A percentile compares a stretch with the other conserved stretches of the same genome.
phyloP scores from a whole-genome alignment of 176 grass and related monocot genomes.

The Rhynchospora breviuscula region DNA sequence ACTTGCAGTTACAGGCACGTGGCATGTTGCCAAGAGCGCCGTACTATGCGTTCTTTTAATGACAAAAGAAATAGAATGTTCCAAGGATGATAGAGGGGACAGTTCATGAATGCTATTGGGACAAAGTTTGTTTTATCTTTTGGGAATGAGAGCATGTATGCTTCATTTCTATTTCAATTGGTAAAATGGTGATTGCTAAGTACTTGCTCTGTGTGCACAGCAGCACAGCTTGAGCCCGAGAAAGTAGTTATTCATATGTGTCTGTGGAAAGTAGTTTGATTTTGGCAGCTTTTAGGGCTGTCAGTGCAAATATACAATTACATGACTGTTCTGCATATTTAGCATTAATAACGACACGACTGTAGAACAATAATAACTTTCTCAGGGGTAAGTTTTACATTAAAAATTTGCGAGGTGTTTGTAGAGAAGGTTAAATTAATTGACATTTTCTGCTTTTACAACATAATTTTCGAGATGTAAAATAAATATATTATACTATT shows the following conservation, averaged over 20 bases:
- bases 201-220: not conserved
- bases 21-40: not conserved
- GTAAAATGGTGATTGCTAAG: not conserved
- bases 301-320: not conserved
- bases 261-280: not conserved
- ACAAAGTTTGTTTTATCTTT: slow-evolving; percentile 14
- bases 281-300: not conserved
- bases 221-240: not conserved
- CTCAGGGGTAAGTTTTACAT: not conserved
- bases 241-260: not conserved
- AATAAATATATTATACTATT: not conserved
- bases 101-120: slow-evolving; percentile 11
- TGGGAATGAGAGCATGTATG: slow-evolving; percentile 14
- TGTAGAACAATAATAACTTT: not conserved
- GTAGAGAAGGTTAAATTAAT: not conserved
- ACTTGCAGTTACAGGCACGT: slow-evolving; percentile 12
- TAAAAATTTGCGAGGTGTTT: not conserved
- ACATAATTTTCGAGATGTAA: not conserved
- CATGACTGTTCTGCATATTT: not conserved
- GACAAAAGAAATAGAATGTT: slow-evolving; percentile 24
- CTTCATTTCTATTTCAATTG: slow-evolving; percentile 5
- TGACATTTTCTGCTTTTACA: not conserved
- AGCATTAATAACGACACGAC: not conserved
- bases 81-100: slow-evolving; percentile 13
- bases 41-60: slow-evolving; percentile 23